Evolutionary conservation across 805 yeast genomes (phyloP), one percentile per base, ranked within the genome.

Genomic region (Myxozyma nipponensis): DNA sequence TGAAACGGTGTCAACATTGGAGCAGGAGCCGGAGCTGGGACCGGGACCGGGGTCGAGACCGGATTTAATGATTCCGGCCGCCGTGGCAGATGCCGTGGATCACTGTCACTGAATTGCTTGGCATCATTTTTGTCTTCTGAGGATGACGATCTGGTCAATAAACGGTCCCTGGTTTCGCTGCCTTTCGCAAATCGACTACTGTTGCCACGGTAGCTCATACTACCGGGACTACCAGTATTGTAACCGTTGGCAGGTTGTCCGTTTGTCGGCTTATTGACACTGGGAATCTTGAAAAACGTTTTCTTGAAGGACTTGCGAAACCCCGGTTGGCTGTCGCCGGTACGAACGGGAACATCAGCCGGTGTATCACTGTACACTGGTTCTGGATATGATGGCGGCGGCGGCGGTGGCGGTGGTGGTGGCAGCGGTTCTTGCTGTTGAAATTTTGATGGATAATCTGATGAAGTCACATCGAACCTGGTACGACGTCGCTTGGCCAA

Each of bases 261-360:
- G 15, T 21, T 9, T 9, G 18, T 9, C 5, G 13, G 7, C 32
- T 45, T 54, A 22, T 43, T 46, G 26, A 39, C 24, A 18, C 26
- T 51, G 7, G 57, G 57, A 39, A 53, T 53, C 28, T 50, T 53
- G 46, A 53, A 53, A 46, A 50, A 53, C 4, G 47, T 50, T 35
- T 50, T 53, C 44, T 42, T 50, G 32, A 51, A 47, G 13, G 47
- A 45, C 38, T 45, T 45, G 6, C 32, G 32, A 28, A 13, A 28
- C 13, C 13, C 13, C 7, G 32, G 7, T 9, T 28, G 13, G 13
- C 13, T 28, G 13, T 28, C 13, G 32, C 13, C 32, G 32, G 7
- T 28, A 28, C 13, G 32, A 28, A 13, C 32, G 13, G 13, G 13
- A 28, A 9, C 32, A 9, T 28, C 13, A 28, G 32, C 7, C 32